Evolutionary conservation across 768 basidiomycete species (phyloP), one percentile per base, ranked within the genome.

Genomic region (Collybiopsis luxurians): DNA sequence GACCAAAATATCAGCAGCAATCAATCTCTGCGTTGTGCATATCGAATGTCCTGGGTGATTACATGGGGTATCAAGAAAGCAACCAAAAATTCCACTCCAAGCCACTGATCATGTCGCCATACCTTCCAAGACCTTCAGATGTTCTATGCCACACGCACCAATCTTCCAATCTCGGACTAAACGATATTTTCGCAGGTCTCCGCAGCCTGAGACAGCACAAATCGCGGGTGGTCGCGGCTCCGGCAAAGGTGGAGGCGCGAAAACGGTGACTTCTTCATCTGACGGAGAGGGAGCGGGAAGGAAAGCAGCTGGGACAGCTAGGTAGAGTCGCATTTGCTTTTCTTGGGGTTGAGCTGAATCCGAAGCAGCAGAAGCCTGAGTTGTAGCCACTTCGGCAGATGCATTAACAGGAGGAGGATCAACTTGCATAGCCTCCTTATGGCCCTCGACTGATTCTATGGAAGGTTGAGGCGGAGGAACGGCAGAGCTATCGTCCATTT

Each of bases 121-220:
- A 21, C 53, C 45, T 17, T 55, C 54, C 31, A 55, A 34, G 27
- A 47, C 45, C 45, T 55, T 55, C 24, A 55, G 27, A 38, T 55
- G 54, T 21, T 30, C 54, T 31, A 55, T 55, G 6, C 54, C 54
- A 47, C 54, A 55, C 21, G 54, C 54, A 17, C 54, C 54, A 28
- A 38, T 55, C 45, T 21, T 55, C 54, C 54, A 55, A 21, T 55
- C 54, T 27, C 19, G 46, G 28, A 55, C 54, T 19, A 55, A 34
- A 2, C 54, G 43, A 38, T 55, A 55, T 34, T 55, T 55, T 26
- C 54, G 43, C 9, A 19, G 15, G 21, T 12, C 7, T 17, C 9
- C 45, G 36, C 54, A 55, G 13, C 54, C 54, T 46, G 43, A 45
- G 23, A 55, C 45, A 36, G 54, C 54, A 27, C 54, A 55, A 1